Conservation (phyloP, 2,329 filamentous ascomycete genomes). For the Bimuria novae-zelandiae region DNA sequence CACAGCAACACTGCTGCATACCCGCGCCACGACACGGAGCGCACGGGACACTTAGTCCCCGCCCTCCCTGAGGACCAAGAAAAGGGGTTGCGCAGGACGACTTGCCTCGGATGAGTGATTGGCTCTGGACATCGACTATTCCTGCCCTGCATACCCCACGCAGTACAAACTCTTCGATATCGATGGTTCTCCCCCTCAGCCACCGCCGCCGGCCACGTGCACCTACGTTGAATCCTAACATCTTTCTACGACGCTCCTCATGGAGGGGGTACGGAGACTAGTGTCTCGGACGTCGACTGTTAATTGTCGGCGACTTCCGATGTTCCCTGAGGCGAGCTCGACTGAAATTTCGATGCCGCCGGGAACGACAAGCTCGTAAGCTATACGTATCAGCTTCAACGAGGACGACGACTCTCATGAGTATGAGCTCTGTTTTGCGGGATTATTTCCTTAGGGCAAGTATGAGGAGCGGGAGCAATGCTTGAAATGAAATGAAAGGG, state of each 20-base stretch:
- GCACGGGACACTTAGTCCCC: not conserved
- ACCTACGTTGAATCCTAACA: slow-evolving; percentile 2
- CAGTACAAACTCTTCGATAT: not conserved
- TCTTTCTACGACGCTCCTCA: slow-evolving; percentile 4
- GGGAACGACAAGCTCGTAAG: not conserved
- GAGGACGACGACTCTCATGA: not conserved
- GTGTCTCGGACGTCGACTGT: slow-evolving; percentile 1
- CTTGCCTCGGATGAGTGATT: slow-evolving; percentile 7
- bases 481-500: not conserved
- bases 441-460: not conserved
- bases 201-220: slow-evolving; percentile 5
- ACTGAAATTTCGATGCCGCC: not conserved
- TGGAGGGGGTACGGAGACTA: not conserved
- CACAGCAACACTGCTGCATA: not conserved
- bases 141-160: not conserved
- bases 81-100: slow-evolving; percentile 4
- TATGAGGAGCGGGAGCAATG: not conserved
- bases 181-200: slow-evolving; percentile 4
- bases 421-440: not conserved
- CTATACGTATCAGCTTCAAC: not conserved
- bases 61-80: not conserved
- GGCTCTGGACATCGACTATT: slow-evolving; percentile 8
- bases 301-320: not conserved
- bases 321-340: not conserved
- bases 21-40: slow-evolving; percentile 1